Evolutionary conservation across 2,329 filamentous ascomycete genomes (phyloP), one percentile per base, ranked within the genome.

Genomic region (Ceratocystis huliohia): DNA sequence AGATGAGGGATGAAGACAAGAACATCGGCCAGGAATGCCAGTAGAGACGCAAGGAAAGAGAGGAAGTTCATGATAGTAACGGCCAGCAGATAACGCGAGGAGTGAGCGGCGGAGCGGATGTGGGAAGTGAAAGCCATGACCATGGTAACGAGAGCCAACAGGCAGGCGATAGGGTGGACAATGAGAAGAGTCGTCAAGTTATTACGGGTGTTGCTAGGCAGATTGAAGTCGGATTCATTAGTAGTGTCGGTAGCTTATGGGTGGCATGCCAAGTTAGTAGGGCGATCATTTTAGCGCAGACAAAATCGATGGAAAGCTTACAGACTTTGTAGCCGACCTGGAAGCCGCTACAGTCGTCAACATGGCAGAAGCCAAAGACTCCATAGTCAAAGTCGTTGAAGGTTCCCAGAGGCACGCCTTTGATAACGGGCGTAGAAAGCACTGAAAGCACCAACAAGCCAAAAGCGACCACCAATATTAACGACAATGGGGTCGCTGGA

Each of bases 1-100:
- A 96, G 79, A 75, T 97, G 92, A 61, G 94, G 94, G 17, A 96
- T 89, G 74, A 99, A 99, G 25, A 99, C 81, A 44, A 99, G 80
- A 30, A 97, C 89, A 75, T 99, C 94, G 72, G 97, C 87, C 30
- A 99, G 79, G 77, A 97, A 97, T 28, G 92, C 89, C 66, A 96
- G 81, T 1, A 96, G 81, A 61, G 89, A 87, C 70, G 94, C 82
- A 37, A 97, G 78, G 61, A 97, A 85, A 7, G 91, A 91, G 63
- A 96, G 82, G 69, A 97, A 85, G 67, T 88, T 87, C 71, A 97
- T 82, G 69, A 97, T 92, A 70, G 96, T 87, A 44, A 97, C 80
- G 33, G 84, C 83, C 44, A 97, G 84, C 3, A 97, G 83, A 73
- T 92, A 99, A 72, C 90, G 85, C 33, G 91, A 86, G 44, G 94